phyloP scores from a whole-genome alignment of 2,329 filamentous ascomycete species.

The Grosmannia serpens region DNA sequence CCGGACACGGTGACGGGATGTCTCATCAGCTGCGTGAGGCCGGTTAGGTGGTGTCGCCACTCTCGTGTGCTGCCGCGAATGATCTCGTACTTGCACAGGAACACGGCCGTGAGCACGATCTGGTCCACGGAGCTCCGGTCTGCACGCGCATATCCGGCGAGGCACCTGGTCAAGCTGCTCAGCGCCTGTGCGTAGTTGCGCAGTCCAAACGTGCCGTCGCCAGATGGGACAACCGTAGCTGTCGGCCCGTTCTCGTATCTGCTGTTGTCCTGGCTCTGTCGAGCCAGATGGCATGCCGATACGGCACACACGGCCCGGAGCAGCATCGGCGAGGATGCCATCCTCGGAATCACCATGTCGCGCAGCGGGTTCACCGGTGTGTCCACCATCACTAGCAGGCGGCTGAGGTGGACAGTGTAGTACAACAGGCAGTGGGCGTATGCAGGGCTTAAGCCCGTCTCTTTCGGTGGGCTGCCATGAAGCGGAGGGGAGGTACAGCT shows the following conservation, averaged over 20 bases:
- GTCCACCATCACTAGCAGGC: background rate
- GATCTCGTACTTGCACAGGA: constrained; percentile 1
- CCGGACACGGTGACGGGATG: background rate
- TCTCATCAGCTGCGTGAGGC: background rate
- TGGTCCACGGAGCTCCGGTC: background rate
- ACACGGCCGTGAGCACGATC: background rate
- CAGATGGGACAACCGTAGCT: too few relatives aligned
- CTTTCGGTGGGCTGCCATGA: too few relatives aligned
- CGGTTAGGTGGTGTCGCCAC: background rate
- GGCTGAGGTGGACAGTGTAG: background rate
- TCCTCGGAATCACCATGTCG: background rate
- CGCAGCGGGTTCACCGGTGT: background rate
- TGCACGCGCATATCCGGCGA: background rate
- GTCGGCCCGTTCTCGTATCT: too few relatives aligned
- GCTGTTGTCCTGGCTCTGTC: background rate
- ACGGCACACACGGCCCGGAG: background rate
- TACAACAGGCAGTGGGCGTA: background rate
- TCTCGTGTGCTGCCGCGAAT: background rate
- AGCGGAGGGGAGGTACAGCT: too few relatives aligned
- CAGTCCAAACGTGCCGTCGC: background rate
- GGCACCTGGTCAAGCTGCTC: background rate
- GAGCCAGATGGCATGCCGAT: background rate
- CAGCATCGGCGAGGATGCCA: background rate
- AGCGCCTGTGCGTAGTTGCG: background rate
- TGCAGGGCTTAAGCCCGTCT: background rate